These are phyloP conservation scores for Citrus medica DNA, from an alignment of 345 rosid species.

Conservation along the genomic window DNA sequence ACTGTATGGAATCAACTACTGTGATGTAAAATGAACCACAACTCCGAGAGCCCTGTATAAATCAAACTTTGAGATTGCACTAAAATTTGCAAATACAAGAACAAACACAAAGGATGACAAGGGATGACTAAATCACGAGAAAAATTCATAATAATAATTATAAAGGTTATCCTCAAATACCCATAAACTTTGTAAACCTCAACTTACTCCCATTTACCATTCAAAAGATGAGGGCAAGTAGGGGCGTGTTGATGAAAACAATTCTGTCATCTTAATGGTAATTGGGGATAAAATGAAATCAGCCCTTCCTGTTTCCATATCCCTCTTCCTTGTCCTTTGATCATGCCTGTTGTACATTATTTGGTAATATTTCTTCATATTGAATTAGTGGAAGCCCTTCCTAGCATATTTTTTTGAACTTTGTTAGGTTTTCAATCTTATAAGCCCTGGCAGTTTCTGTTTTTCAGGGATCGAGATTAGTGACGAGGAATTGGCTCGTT, in stretches of 20 bases:
- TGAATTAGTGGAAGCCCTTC: conserved; percentile 9
- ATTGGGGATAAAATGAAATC: too few relatives aligned
- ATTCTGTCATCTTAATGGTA: too few relatives aligned
- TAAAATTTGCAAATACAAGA: not conserved
- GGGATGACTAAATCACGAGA: not conserved
- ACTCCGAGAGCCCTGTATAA: not conserved
- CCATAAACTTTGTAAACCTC: too few relatives aligned
- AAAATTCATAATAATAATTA: not conserved
- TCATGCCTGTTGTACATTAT: not conserved
- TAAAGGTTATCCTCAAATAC: not conserved
- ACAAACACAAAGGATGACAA: not conserved
- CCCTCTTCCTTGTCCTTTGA: conserved; percentile 2
- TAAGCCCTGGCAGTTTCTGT: conserved; percentile 42
- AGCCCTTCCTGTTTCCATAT: not conserved
- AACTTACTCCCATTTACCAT: too few relatives aligned
- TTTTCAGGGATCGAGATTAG: conserved; percentile 78
- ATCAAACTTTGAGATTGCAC: not conserved
- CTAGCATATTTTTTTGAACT: not conserved
- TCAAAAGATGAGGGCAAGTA: too few relatives aligned
- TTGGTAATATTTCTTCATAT: not conserved
- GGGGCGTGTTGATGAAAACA: too few relatives aligned
- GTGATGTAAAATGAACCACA: not conserved
- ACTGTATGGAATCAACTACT: not conserved
- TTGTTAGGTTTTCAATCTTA: conserved; percentile 19
- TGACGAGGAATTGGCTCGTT: conserved; percentile 83